Evolutionary conservation across 345 rosid species (phyloP), one percentile per base, ranked within the genome.

Genomic region (Euphorbia tirucalli): DNA sequence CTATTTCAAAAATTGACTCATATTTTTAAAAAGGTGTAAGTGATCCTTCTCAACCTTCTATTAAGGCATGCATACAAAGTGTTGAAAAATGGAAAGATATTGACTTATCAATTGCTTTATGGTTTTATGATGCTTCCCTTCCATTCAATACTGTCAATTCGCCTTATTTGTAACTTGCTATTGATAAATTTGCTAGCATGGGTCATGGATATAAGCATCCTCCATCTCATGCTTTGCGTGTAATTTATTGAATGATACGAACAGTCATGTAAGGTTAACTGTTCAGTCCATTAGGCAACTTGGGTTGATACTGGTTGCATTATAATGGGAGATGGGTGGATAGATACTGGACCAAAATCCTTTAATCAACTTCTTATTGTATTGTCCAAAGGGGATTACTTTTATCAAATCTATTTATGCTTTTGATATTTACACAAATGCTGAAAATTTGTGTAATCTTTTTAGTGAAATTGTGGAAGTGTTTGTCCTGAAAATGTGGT

Each of bases 311-410:
- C n/a, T 11, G 19, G 37, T 58, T 58, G n/a, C 15, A 58, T 19
- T 58, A 58, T 58, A 27, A 58, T 58, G n/a, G 62, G 3, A 28
- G 37, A 58, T 58, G 62, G 62, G 3, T 58, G 62, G n/a, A 58
- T 4, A 27, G 1, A 58, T 13, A 10, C 0, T 25, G 28, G 62
- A 28, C 9, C 13, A 3, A 58, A 37, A 14, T n/a, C 37, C 35
- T 3, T 58, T 58, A 10, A 58, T 27, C 3, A 58, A 27, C 3
- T 58, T 58, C 18, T 58, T 58, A 28, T 19, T 58, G 0, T 58
- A 58, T 13, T 58, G 37, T 28, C 62, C n/a, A 11, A 58, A 58
- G 1, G 56, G 62, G 37, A 58, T 58, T 25, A 11, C 62, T 0
- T 58, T 58, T 58, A 11, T 28, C 15, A 58, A 58, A 58, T 58